Base-by-base conservation (phyloP, 208 protist species). In the Wallacemonas sp. region DNA sequence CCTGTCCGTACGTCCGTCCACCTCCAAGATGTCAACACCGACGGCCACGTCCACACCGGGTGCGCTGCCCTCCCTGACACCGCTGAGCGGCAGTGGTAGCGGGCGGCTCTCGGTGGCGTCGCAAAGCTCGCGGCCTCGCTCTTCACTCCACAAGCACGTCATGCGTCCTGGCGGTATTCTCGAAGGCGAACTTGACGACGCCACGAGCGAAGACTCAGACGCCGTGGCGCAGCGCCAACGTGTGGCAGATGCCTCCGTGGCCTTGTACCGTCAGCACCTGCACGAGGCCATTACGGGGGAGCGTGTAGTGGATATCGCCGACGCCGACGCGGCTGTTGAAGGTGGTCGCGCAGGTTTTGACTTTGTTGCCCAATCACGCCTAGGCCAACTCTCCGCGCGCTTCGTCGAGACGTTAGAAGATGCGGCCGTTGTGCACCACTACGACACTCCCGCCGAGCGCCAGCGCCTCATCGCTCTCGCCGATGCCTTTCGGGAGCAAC, bases 401-500 rank as follows among this genome's bases (percentile, higher is more conserved):
- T 31, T 64, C 14, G 14, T 39, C 14, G 30, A 4, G 39, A 4
- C 17, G 15, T 41, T 69, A 4, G 36, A 30, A 11, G 30, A 69
- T 14, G 33, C 47, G 21, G 64, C 64, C n/a, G 53, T 62, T 3
- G 51, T 26, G 26, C 36, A 45, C 19, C 28, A 19, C 24, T 69
- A 69, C 53, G 33, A 11, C 0, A 34, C 21, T 0, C 26, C 38
- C 42, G 17, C 15, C 24, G 64, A 69, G n/a, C 64, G 53, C 8
- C 24, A 58, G 2, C 64, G 64, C 12, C 34, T 69, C 12, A 26
- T 69, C 17, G 51, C 22, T 41, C 12, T 69, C 28, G 49, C 33
- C 12, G 51, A 45, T 12, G 64, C 64, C 34, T 49, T 69, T 36
- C 14, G 17, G 5, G 64, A 59, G 27, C 64, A 69, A 26, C 47